Conservation (phyloP, 345 rosid genomes). For the Pistacia integerrima region DNA sequence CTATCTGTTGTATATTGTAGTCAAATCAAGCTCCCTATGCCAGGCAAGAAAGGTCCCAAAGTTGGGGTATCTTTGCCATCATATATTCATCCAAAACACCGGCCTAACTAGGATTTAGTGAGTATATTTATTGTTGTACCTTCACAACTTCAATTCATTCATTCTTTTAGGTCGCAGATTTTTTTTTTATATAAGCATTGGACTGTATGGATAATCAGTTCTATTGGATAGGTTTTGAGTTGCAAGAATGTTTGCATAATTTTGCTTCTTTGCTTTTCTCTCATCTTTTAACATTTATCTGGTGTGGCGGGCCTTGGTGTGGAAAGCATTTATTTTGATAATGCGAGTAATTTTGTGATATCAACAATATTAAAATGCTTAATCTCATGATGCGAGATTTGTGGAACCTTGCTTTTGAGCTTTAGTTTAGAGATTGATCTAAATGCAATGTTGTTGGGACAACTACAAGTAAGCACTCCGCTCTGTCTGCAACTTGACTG, state of each 20-base stretch:
- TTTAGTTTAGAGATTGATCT: background rate
- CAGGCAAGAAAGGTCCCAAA: conserved; percentile 33
- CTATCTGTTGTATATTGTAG: conserved; percentile 32
- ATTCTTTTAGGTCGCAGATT: conserved; percentile 25
- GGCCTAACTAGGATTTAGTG: conserved; percentile 30
- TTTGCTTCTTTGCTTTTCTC: background rate
- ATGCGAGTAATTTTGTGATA: background rate
- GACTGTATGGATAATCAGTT: conserved; percentile 2
- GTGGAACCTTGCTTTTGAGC: background rate
- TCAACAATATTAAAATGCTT: background rate
- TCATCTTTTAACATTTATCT: background rate
- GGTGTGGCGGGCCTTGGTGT: background rate
- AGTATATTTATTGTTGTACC: background rate
- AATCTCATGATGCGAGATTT: background rate
- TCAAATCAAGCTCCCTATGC: conserved; percentile 55
- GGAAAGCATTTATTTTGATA: background rate
- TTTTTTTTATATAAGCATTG: background rate
- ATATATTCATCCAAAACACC: conserved; percentile 36
- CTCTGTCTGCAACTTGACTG: background rate
- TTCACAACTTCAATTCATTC: conserved; percentile 18
- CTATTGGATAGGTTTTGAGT: background rate
- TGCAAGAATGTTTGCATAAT: background rate
- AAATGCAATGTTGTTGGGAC: too few species aligned
- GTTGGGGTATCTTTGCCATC: conserved; percentile 39
- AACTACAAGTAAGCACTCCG: background rate